These are phyloP conservation scores for Talaromyces pinophilus DNA, from an alignment of 2,329 filamentous ascomycete genomes.

Conservation along the genomic window DNA sequence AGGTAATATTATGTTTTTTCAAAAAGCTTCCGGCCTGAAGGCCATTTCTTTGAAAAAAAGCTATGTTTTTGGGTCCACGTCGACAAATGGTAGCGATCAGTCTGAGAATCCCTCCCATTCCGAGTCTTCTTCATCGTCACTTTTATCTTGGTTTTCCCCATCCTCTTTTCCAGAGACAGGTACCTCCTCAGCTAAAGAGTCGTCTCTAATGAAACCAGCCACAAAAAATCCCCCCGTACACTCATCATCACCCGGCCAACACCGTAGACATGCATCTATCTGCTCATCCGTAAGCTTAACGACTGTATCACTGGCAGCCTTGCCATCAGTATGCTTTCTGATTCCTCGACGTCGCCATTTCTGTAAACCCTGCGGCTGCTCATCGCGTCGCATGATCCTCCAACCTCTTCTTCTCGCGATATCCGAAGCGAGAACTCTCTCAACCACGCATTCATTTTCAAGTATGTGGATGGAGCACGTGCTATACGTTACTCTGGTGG, in stretches of 20 bases:
- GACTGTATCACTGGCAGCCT: conserved; percentile 22
- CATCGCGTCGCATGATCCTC: conserved; percentile 69
- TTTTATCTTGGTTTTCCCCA: conserved; percentile 25
- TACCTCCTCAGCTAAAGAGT: conserved; percentile 39
- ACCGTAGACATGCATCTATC: conserved; percentile 74
- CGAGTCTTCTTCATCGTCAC: conserved; percentile 36
- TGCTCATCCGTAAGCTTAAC: conserved; percentile 50
- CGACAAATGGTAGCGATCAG: conserved; percentile 22
- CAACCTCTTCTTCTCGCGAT: conserved; percentile 70
- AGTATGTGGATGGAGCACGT: conserved; percentile 86
- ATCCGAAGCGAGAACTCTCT: conserved; percentile 67
- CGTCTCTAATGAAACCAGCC: conserved; percentile 74
- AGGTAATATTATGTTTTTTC: neutral
- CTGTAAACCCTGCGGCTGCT: conserved; percentile 75
- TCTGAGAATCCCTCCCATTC: conserved; percentile 51
- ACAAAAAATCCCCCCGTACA: conserved; percentile 97
- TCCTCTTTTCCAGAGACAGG: conserved; percentile 12
- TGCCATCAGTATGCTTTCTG: conserved; percentile 40
- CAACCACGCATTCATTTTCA: conserved; percentile 87
- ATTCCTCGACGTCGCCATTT: conserved; percentile 71
- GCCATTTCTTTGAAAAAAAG: neutral
- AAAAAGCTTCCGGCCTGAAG: neutral
- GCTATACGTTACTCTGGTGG: conserved; percentile 79
- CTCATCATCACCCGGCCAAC: conserved; percentile 75
- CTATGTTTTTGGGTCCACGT: neutral